Conservation (phyloP, 495 filamentous ascomycete genomes). For the Xylaria grammica region DNA sequence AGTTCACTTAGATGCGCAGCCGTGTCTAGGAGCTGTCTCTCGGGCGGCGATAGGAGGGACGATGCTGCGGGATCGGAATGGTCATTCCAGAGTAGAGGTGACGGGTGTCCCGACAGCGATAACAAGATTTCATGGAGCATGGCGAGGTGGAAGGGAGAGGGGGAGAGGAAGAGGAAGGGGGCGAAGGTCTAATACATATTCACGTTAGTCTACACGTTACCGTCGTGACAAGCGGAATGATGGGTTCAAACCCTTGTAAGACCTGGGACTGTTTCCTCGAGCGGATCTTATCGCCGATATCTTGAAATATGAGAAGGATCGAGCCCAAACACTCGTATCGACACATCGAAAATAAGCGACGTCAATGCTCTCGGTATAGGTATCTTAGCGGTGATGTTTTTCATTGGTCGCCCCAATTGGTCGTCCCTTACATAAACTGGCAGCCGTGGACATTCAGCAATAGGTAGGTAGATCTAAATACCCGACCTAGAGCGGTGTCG, state of each 20-base stretch:
- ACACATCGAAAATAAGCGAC: constrained; percentile 40
- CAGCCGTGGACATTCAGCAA: background rate
- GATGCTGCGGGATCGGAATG: constrained; percentile 43
- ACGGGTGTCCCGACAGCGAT: constrained; percentile 90
- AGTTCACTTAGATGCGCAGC: constrained; percentile 76
- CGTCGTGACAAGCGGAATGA: background rate
- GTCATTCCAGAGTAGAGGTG: constrained; percentile 71
- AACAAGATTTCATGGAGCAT: constrained; percentile 99
- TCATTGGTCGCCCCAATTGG: background rate
- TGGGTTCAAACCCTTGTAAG: constrained; percentile 34
- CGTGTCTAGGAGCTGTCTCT: constrained; percentile 78
- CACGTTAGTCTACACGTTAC: constrained; percentile 10
- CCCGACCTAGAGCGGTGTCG: background rate
- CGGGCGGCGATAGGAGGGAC: constrained; percentile 69
- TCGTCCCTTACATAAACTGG: background rate
- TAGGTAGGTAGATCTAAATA: background rate
- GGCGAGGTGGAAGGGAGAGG: constrained; percentile 33
- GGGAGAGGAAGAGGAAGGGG: background rate
- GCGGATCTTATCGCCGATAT: constrained; percentile 42
- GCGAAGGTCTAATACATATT: constrained; percentile 1
- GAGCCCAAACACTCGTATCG: constrained; percentile 57
- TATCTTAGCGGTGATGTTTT: background rate
- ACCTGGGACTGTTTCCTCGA: constrained; percentile 36
- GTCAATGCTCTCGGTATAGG: too few species aligned
- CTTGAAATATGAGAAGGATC: constrained; percentile 51